A percentile compares a stretch with the other conserved stretches of the same genome.
phyloP scores from a whole-genome alignment of 345 rosid genomes.

The Linum lewisii region DNA sequence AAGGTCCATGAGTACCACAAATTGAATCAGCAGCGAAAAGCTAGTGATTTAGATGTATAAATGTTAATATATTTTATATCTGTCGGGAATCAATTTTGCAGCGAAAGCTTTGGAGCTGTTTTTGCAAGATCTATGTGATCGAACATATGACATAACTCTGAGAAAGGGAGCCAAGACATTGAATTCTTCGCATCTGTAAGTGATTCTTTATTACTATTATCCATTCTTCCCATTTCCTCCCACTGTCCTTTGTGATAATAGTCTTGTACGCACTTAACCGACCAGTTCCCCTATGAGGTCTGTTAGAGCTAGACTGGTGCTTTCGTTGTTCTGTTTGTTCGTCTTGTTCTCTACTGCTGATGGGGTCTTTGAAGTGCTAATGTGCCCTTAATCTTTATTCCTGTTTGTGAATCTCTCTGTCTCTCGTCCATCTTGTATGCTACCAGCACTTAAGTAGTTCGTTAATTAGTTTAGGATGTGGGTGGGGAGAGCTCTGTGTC shows the following conservation, averaged over 20 bases:
- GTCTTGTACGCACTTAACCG: no score
- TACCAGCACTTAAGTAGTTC: background rate
- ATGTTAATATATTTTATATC: background rate
- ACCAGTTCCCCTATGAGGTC: no score
- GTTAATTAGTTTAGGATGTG: background rate
- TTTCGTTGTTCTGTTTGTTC: no score
- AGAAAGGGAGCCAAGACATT: slow-evolving; percentile 49
- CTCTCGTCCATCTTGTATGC: background rate
- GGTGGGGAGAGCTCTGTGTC: background rate
- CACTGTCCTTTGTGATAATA: no score
- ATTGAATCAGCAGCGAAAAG: background rate
- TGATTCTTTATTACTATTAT: background rate
- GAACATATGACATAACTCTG: slow-evolving; percentile 50
- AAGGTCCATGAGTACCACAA: background rate
- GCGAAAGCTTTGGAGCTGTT: slow-evolving; percentile 73
- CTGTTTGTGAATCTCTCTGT: background rate
- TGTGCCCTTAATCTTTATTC: background rate
- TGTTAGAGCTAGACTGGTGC: no score
- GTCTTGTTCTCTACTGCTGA: no score
- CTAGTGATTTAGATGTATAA: background rate
- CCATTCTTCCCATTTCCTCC: background rate
- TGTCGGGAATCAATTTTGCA: slow-evolving; percentile 7
- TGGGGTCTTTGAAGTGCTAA: background rate
- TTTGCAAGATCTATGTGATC: slow-evolving; percentile 63
- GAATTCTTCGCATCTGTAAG: slow-evolving; percentile 55